phyloP scores from a whole-genome alignment of 768 basidiomycete species.

The Lentinula detonsa region DNA sequence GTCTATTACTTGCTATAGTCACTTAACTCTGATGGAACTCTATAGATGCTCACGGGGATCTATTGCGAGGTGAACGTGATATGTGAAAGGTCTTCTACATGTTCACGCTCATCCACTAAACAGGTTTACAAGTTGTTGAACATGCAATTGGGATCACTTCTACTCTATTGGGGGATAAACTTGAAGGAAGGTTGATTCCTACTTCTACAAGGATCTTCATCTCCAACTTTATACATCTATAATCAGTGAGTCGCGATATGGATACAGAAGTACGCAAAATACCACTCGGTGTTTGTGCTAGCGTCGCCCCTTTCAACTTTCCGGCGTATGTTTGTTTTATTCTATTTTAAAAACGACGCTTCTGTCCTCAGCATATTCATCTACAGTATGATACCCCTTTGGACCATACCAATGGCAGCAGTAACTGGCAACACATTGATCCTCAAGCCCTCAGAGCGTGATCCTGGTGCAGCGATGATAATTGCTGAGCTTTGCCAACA shows the following conservation, averaged over 20 bases:
- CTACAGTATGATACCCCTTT: constrained; percentile 90
- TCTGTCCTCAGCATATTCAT: background rate
- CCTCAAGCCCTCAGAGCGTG: constrained; percentile 93
- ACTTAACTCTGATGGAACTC: background rate
- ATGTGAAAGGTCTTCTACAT: background rate
- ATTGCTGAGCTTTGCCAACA: constrained; percentile 91
- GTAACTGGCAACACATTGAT: constrained; percentile 92
- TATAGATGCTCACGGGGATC: constrained; percentile 89
- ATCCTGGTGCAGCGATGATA: constrained; percentile 96
- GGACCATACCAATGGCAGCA: constrained; percentile 88
- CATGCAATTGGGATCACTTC: constrained; percentile 77
- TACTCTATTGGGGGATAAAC: constrained; percentile 82
- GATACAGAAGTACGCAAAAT: constrained; percentile 83
- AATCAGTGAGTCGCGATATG: constrained; percentile 87
- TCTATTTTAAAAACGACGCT: background rate
- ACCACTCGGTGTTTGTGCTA: constrained; percentile 74
- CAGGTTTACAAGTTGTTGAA: constrained; percentile 78
- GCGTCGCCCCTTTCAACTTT: constrained; percentile 86
- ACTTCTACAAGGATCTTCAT: background rate
- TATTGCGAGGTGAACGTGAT: constrained; percentile 53
- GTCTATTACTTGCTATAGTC: background rate
- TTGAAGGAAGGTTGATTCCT: constrained; percentile 81
- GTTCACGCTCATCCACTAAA: background rate
- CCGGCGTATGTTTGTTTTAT: constrained; percentile 54
- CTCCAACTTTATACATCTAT: background rate